phyloP scores from a whole-genome alignment of 1,284 basidiomycete species.

The Amylostereum chailletii region DNA sequence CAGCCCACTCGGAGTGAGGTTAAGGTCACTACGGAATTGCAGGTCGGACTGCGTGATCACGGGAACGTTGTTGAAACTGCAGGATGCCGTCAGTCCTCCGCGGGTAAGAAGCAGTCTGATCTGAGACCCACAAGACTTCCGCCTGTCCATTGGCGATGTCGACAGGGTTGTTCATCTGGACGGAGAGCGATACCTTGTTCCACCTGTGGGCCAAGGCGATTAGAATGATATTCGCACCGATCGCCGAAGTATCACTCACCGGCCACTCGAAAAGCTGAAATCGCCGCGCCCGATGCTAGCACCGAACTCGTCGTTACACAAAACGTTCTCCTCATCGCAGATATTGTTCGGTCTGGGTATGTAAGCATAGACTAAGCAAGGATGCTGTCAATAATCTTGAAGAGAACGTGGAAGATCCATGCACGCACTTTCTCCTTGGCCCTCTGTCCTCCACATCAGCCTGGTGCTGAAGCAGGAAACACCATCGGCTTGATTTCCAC shows the following conservation, averaged over 20 bases:
- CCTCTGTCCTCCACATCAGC: constrained; percentile 35
- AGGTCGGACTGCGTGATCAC: constrained; percentile 42
- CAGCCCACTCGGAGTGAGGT: constrained; percentile 47
- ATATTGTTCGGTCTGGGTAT: constrained; percentile 40
- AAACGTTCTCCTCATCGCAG: constrained; percentile 15
- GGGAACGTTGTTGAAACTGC: constrained; percentile 47
- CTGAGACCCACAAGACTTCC: constrained; percentile 36
- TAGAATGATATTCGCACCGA: not conserved
- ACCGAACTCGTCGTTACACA: constrained; percentile 35
- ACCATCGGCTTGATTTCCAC: constrained; percentile 30
- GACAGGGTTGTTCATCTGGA: constrained; percentile 49
- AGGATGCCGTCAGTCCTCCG: constrained; percentile 1
- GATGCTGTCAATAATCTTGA: constrained; percentile 5
- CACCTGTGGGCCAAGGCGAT: constrained; percentile 31
- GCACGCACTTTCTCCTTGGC: constrained; percentile 31
- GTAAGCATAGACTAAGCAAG: constrained; percentile 49
- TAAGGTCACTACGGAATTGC: constrained; percentile 38
- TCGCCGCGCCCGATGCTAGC: constrained; percentile 31
- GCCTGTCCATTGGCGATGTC: constrained; percentile 49
- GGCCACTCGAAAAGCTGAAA: constrained; percentile 34
- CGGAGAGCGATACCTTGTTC: constrained; percentile 47
- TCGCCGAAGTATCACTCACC: constrained; percentile 30
- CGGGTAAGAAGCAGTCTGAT: not conserved
- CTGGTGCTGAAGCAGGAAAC: constrained; percentile 36
- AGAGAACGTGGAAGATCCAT: constrained; percentile 4